These are phyloP conservation scores for Abrus pulchellus DNA, from an alignment of 306 rosid genomes.

Conservation along the genomic window DNA sequence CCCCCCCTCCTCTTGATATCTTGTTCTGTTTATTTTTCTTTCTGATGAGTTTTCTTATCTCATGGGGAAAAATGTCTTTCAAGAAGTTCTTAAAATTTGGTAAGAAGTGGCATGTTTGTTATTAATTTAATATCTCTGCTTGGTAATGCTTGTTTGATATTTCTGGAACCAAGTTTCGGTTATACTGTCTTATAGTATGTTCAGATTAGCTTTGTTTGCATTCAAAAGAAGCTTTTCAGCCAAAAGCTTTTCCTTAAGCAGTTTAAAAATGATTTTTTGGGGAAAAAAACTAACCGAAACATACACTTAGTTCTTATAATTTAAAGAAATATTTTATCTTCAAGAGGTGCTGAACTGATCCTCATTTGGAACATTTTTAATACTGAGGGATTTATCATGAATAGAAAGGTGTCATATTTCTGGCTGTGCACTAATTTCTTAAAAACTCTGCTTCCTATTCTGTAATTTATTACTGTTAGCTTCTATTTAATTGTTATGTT, in stretches of 20 bases:
- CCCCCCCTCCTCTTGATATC: not conserved
- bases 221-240: constrained; percentile 21
- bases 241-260: not conserved
- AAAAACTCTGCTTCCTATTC: not conserved
- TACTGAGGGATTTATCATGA: not conserved
- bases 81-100: constrained; percentile 28
- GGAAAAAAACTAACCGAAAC: not conserved
- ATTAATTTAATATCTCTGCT: not conserved
- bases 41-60: not conserved
- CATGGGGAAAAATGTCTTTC: not conserved
- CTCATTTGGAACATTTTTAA: not conserved
- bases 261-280: not conserved
- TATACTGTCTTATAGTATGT: not conserved
- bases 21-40: not conserved
- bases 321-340: constrained; percentile 18
- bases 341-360: not conserved
- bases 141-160: constrained; percentile 20
- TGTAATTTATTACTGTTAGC: not conserved
- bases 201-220: constrained; percentile 14
- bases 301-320: not conserved
- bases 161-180: not conserved
- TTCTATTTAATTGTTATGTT: not conserved
- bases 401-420: no score
- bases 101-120: not conserved
- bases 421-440: no score